Conservation (phyloP, 1,139 yeast genomes). For the Petasospora fabianii region DNA sequence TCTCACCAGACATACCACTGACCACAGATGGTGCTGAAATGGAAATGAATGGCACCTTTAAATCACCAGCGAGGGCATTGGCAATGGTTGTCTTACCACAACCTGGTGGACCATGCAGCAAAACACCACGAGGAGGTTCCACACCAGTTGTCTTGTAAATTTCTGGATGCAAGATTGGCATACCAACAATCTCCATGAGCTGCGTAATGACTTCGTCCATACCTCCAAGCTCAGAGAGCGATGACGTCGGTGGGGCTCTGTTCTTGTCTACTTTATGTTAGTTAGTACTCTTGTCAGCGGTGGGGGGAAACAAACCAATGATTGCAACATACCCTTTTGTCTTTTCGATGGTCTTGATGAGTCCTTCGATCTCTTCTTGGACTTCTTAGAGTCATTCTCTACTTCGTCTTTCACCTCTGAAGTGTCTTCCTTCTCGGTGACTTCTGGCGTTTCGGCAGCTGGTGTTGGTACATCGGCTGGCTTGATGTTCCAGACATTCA, state of each 20-base stretch:
- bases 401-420: constrained; percentile 24
- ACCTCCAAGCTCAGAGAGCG: constrained; percentile 81
- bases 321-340: constrained; percentile 36
- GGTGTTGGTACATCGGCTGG: constrained; percentile 20
- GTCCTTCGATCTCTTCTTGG: constrained; percentile 37
- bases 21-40: constrained; percentile 95
- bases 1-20: constrained; percentile 99
- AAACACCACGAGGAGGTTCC: constrained; percentile 95
- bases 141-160: constrained; percentile 84
- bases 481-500: constrained; percentile 58
- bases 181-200: constrained; percentile 82
- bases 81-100: constrained; percentile 98
- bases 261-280: constrained; percentile 41
- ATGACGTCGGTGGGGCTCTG: constrained; percentile 65
- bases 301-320: background rate
- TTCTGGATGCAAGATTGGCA: constrained; percentile 93
- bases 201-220: constrained; percentile 79
- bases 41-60: constrained; percentile 87
- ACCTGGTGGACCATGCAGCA: constrained; percentile 97
- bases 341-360: constrained; percentile 35
- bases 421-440: constrained; percentile 9
- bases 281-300: constrained; percentile 27
- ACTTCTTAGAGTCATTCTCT: constrained; percentile 26
- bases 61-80: constrained; percentile 91
- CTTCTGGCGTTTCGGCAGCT: constrained; percentile 6